Conservation (phyloP, 2,329 filamentous ascomycete genomes). For the Paecilomyces fulvus region DNA sequence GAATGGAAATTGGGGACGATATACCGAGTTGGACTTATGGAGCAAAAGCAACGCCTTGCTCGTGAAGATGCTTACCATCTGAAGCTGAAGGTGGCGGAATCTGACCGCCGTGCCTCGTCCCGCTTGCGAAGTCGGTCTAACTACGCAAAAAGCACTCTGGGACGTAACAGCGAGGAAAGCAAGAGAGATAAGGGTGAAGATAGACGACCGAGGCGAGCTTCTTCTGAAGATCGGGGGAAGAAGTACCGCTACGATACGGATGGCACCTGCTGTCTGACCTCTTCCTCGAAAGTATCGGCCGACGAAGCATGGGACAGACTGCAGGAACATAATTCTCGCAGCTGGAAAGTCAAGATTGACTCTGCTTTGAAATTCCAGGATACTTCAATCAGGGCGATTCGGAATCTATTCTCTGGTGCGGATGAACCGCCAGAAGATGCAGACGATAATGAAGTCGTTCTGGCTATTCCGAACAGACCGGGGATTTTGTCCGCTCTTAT, state of each 20-base stretch:
- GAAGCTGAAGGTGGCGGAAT: constrained; percentile 75
- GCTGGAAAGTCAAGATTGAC: constrained; percentile 89
- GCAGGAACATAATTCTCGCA: constrained; percentile 72
- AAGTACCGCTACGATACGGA: constrained; percentile 68
- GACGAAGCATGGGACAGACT: constrained; percentile 69
- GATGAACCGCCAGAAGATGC: constrained; percentile 74
- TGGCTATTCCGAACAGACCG: constrained; percentile 77
- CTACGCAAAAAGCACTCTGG: constrained; percentile 35
- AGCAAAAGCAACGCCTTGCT: constrained; percentile 82
- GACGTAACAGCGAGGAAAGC: constrained; percentile 29
- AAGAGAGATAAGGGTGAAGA: constrained; percentile 52
- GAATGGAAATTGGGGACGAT: constrained; percentile 97
- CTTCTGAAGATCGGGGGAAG: constrained; percentile 22
- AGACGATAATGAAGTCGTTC: constrained; percentile 73
- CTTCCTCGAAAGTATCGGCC: constrained; percentile 61
- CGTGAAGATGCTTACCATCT: constrained; percentile 82
- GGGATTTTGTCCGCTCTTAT: constrained; percentile 73
- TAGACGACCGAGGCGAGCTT: constrained; percentile 26
- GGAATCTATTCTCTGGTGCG: constrained; percentile 70
- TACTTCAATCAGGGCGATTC: constrained; percentile 67
- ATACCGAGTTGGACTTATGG: constrained; percentile 77
- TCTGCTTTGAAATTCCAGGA: constrained; percentile 61
- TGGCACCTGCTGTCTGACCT: constrained; percentile 62
- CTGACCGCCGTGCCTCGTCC: constrained; percentile 45
- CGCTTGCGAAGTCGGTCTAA: constrained; percentile 47